Conservation (phyloP, 2,329 filamentous ascomycete species). For the Aspergillus flavus region DNA sequence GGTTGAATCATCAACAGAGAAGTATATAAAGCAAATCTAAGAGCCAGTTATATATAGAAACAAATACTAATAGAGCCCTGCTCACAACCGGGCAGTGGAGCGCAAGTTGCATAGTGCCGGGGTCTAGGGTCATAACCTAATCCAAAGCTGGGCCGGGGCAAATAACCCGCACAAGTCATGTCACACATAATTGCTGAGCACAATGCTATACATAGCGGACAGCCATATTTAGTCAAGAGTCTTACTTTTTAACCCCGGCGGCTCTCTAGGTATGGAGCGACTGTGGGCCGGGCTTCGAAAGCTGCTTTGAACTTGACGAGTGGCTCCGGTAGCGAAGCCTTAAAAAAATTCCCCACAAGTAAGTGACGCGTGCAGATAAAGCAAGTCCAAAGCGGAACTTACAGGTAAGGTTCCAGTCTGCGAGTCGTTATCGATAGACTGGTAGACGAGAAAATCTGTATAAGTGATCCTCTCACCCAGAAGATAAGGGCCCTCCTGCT, state of each 20-base stretch:
- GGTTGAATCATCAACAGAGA: too few relatives aligned
- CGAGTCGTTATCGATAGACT: conserved; percentile 43
- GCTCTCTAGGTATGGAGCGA: conserved; percentile 10
- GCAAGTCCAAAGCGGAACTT: neutral
- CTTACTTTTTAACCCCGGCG: neutral
- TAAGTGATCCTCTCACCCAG: conserved; percentile 42
- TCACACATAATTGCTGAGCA: too few relatives aligned
- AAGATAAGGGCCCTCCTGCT: conserved; percentile 38
- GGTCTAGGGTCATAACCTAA: too few relatives aligned
- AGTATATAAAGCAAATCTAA: too few relatives aligned
- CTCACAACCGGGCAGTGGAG: too few relatives aligned
- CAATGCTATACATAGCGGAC: neutral
- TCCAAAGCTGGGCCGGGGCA: too few relatives aligned
- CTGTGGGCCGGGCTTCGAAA: conserved; percentile 17
- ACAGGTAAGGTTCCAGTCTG: conserved; percentile 38
- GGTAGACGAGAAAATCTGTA: conserved; percentile 44
- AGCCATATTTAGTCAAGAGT: neutral
- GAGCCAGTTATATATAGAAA: too few relatives aligned
- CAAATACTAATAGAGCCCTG: too few relatives aligned
- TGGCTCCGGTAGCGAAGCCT: conserved; percentile 16
- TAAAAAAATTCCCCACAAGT: neutral
- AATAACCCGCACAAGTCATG: too few relatives aligned
- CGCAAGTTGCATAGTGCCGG: too few relatives aligned
- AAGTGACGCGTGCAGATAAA: neutral
- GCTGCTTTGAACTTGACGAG: conserved; percentile 16